These are phyloP conservation scores for Russula foetens DNA, from an alignment of 768 basidiomycete species.

Conservation along the genomic window DNA sequence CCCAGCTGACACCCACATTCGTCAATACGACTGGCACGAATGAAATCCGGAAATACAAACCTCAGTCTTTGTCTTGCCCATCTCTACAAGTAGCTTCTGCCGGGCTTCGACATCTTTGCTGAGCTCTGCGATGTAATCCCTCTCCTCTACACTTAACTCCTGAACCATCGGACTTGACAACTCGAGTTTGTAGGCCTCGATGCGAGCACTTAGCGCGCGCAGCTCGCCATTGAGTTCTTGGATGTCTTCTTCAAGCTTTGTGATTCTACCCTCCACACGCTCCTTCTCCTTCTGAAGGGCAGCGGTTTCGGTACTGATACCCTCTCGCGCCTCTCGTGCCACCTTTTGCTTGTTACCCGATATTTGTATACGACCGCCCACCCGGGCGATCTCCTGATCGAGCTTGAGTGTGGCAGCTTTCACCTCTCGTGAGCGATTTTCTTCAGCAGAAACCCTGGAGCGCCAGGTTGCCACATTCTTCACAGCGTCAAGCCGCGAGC, in stretches of 20 bases:
- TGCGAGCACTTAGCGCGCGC: slow-evolving; percentile 48
- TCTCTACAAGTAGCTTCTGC: slow-evolving; percentile 60
- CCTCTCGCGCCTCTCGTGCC: slow-evolving; percentile 58
- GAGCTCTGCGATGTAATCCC: slow-evolving; percentile 51
- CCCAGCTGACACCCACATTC: slow-evolving; percentile 44
- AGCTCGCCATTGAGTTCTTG: slow-evolving; percentile 71
- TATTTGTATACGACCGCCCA: slow-evolving; percentile 67
- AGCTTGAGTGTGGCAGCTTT: slow-evolving; percentile 57
- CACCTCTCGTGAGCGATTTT: slow-evolving; percentile 60
- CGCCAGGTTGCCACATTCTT: slow-evolving; percentile 71
- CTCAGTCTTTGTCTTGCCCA: slow-evolving; percentile 61
- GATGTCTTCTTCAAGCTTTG: slow-evolving; percentile 55
- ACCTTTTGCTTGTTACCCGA: slow-evolving; percentile 61
- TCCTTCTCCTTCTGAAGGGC: slow-evolving; percentile 63
- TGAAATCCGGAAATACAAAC: slow-evolving; percentile 37
- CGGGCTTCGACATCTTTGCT: slow-evolving; percentile 69
- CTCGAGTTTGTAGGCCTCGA: slow-evolving; percentile 60
- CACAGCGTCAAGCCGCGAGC: slow-evolving; percentile 85
- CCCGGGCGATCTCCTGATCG: slow-evolving; percentile 81
- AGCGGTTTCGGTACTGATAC: slow-evolving; percentile 53
- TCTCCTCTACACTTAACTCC: slow-evolving; percentile 68
- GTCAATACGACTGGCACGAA: background rate
- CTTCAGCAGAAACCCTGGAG: slow-evolving; percentile 57
- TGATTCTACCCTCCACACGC: slow-evolving; percentile 49
- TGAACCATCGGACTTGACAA: slow-evolving; percentile 66